phyloP scores from a whole-genome alignment of 371 early-diverging fungal species.

The Circinella minor region DNA sequence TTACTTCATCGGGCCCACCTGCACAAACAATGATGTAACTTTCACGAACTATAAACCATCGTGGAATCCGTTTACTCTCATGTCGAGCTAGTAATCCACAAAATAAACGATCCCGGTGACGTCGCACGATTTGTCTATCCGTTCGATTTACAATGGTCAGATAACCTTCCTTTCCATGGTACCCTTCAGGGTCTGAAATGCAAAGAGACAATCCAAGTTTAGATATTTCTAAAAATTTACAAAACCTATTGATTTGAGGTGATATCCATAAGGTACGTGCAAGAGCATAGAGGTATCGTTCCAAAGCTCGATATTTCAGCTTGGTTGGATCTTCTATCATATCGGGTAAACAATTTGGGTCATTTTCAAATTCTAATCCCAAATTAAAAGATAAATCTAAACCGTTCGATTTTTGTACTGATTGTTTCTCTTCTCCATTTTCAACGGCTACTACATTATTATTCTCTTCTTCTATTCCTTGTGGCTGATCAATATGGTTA shows the following conservation, averaged over 20 bases:
- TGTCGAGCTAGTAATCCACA: constrained; percentile 19
- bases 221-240: constrained; percentile 66
- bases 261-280: constrained; percentile 47
- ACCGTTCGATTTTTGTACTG: constrained; percentile 16
- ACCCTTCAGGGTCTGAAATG: constrained; percentile 44
- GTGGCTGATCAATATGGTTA: no score
- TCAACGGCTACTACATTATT: no score
- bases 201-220: constrained; percentile 42
- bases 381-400: constrained; percentile 20
- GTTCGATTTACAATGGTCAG: constrained; percentile 38
- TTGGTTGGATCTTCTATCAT: constrained; percentile 29
- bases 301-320: constrained; percentile 46
- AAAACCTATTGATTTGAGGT: constrained; percentile 48
- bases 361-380: constrained; percentile 1
- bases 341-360: constrained; percentile 18
- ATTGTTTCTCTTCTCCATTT: not conserved
- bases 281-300: constrained; percentile 52
- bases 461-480: no score
- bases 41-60: constrained; percentile 68
- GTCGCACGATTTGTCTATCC: constrained; percentile 26
- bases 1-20: constrained; percentile 34
- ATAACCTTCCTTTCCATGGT: constrained; percentile 68
- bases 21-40: constrained; percentile 54
- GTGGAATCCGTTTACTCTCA: constrained; percentile 22
- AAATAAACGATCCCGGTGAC: constrained; percentile 17